Conservation (phyloP, 352 stramenopile species). For the Elongisporangium anandrum region DNA sequence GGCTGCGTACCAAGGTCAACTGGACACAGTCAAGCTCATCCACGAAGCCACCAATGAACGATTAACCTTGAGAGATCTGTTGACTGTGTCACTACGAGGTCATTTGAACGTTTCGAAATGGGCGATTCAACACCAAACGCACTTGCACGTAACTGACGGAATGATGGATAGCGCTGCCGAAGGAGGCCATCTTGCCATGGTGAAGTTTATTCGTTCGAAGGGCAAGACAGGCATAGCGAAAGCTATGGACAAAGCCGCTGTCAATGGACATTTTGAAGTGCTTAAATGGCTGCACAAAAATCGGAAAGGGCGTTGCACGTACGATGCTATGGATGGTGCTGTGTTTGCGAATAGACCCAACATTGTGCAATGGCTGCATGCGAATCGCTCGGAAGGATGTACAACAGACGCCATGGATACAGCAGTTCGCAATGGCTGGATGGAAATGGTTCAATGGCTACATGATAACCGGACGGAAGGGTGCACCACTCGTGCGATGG, state of each 20-base stretch:
- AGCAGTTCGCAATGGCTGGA: slow-evolving; percentile 19
- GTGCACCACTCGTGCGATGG: slow-evolving; percentile 41
- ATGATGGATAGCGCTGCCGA: slow-evolving; percentile 30
- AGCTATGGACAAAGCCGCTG: slow-evolving; percentile 40
- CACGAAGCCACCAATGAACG: too few species aligned
- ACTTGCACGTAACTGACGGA: too few species aligned
- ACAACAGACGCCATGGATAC: slow-evolving; percentile 33
- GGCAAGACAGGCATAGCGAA: too few species aligned
- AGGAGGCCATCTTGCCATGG: slow-evolving; percentile 6
- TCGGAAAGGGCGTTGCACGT: slow-evolving; percentile 36
- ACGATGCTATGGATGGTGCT: slow-evolving; percentile 38
- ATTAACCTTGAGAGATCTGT: too few species aligned
- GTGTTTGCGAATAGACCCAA: slow-evolving; percentile 18
- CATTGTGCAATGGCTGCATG: slow-evolving; percentile 36
- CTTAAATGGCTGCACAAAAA: slow-evolving; percentile 33
- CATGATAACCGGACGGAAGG: slow-evolving; percentile 21
- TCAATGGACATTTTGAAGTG: slow-evolving; percentile 30
- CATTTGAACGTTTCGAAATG: too few species aligned
- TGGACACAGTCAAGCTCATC: too few species aligned
- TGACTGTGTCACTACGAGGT: too few species aligned
- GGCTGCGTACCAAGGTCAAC: too few species aligned
- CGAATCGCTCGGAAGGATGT: slow-evolving; percentile 26
- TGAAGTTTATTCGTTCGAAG: too few species aligned
- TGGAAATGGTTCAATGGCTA: slow-evolving; percentile 30
- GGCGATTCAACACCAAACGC: neutral